A percentile compares a stretch with the other conserved stretches of the same genome.
Conservation (phyloP, 2,329 filamentous ascomycete species). For the Fusarium lyarnte region DNA sequence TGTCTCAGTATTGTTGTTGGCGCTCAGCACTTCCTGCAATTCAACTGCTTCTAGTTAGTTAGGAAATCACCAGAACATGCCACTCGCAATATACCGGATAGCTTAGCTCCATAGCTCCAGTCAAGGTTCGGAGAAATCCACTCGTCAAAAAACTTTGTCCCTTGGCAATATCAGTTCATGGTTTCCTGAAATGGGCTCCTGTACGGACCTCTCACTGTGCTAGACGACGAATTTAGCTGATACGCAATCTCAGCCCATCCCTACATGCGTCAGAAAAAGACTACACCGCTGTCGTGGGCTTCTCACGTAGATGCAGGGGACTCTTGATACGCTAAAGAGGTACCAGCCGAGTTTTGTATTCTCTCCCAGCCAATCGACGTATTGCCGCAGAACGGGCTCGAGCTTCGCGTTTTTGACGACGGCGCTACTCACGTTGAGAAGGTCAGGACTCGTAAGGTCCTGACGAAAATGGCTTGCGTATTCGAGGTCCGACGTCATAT, state of each 20-base stretch:
- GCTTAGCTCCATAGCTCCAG: neutral
- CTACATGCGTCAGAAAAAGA: rapidly evolving
- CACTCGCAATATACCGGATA: neutral
- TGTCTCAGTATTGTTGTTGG: neutral
- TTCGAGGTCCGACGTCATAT: neutral
- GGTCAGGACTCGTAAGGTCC: neutral
- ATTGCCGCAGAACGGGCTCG: neutral
- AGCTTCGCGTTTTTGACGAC: neutral
- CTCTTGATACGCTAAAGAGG: neutral
- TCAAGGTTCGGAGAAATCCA: neutral
- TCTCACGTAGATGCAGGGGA: neutral
- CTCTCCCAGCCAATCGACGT: neutral
- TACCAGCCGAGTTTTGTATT: neutral
- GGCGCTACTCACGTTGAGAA: neutral
- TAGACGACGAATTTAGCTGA: neutral
- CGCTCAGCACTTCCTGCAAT: neutral
- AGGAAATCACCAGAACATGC: rapidly evolving
- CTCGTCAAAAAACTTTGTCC: neutral
- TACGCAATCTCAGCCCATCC: neutral
- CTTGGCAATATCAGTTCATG: neutral
- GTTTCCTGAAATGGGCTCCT: rapidly evolving
- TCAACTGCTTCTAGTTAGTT: neutral
- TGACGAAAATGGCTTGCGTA: neutral
- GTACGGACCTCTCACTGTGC: neutral
- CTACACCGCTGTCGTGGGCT: rapidly evolving